Conservation (phyloP, 345 rosid genomes). For the Theobroma cacao region DNA sequence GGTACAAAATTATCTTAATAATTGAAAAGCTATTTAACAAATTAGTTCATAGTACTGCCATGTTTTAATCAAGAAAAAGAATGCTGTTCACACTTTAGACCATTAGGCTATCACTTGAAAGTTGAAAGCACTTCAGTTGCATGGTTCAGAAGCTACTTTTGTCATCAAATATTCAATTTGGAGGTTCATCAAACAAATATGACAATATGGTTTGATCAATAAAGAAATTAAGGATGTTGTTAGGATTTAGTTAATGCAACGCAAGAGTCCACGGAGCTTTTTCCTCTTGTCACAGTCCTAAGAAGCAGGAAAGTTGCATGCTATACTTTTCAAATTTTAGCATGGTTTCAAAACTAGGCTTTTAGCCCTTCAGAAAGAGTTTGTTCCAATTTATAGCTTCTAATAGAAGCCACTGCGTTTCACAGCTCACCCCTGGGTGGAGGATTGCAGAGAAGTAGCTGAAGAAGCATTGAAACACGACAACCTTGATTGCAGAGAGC, state of each 20-base stretch:
- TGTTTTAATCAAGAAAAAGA: neutral
- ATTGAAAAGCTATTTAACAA: neutral
- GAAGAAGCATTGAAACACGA: conserved; percentile 35
- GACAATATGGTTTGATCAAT: neutral
- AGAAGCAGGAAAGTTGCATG: neutral
- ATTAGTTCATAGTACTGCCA: neutral
- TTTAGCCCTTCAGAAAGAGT: neutral
- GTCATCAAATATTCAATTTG: neutral
- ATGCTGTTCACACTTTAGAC: neutral
- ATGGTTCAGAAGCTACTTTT: neutral
- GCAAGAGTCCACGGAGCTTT: neutral
- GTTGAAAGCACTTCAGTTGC: neutral
- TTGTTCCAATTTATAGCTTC: neutral
- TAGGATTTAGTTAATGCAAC: neutral
- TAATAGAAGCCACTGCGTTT: conserved; percentile 6
- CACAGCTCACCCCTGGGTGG: conserved; percentile 79
- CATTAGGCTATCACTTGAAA: neutral
- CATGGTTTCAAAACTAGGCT: neutral
- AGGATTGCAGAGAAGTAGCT: conserved; percentile 31
- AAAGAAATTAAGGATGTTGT: neutral
- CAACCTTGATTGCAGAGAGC: conserved; percentile 29
- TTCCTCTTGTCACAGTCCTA: neutral
- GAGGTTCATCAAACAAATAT: neutral
- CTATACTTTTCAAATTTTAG: neutral
- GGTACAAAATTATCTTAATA: neutral